phyloP scores from a whole-genome alignment of 2,329 filamentous ascomycete species.

The Colletotrichum brevisporum region DNA sequence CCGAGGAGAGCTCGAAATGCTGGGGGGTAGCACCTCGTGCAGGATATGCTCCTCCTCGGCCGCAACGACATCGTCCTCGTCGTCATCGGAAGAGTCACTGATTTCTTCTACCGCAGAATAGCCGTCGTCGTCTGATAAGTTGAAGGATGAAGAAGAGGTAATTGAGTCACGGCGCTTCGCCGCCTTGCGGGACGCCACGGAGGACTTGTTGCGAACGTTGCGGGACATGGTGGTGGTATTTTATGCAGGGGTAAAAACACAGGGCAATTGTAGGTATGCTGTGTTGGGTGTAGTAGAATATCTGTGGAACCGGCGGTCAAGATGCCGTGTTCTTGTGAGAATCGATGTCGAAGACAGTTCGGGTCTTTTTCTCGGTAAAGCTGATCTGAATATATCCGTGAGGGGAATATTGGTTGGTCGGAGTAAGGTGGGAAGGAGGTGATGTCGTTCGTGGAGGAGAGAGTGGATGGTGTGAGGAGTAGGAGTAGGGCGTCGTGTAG shows the following conservation, averaged over 20 bases:
- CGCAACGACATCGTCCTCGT: slow-evolving; percentile 83
- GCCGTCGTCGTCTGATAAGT: slow-evolving; percentile 76
- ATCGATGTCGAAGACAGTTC: too few species aligned
- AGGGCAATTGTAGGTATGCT: slow-evolving; percentile 33
- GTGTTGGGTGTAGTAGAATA: neutral
- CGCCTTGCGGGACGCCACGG: slow-evolving; percentile 59
- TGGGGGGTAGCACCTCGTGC: slow-evolving; percentile 55
- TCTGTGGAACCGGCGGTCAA: slow-evolving; percentile 38
- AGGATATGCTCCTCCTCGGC: slow-evolving; percentile 82
- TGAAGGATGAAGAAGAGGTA: slow-evolving; percentile 68
- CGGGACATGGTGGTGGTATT: slow-evolving; percentile 61
- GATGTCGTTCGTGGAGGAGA: slow-evolving; percentile 14
- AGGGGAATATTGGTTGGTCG: neutral
- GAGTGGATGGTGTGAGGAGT: slow-evolving; percentile 17
- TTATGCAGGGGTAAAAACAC: slow-evolving; percentile 29
- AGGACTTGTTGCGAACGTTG: slow-evolving; percentile 65
- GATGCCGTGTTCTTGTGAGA: neutral
- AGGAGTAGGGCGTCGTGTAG: slow-evolving; percentile 31
- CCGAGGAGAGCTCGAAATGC: slow-evolving; percentile 63
- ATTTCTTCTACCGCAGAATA: slow-evolving; percentile 86
- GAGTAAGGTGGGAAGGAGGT: neutral
- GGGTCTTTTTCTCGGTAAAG: too few species aligned
- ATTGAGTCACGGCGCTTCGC: slow-evolving; percentile 65
- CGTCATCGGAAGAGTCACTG: slow-evolving; percentile 81
- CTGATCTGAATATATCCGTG: too few species aligned